A percentile compares a stretch with the other conserved stretches of the same genome.
Evolutionary conservation across 257 asterid species (phyloP).

Genomic region (Jaltomata sinuosa): DNA sequence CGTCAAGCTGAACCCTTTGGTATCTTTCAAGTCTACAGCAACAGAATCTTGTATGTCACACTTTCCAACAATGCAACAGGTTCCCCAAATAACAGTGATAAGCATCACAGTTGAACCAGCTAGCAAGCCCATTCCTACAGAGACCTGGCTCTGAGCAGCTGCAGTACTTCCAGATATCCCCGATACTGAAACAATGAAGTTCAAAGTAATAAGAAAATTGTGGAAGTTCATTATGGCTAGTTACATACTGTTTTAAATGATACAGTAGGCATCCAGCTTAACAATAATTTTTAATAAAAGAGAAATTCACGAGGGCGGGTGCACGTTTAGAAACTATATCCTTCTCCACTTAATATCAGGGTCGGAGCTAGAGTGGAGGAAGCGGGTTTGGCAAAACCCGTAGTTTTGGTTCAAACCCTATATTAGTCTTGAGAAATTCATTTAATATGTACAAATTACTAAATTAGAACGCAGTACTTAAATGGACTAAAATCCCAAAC

Average conservation of each 20-base stretch:
- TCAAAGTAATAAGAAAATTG: not conserved
- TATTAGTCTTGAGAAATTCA: too few relatives aligned
- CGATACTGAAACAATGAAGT: constrained; percentile 44
- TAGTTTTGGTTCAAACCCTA: too few relatives aligned
- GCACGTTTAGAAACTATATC: not conserved
- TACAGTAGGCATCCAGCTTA: not conserved
- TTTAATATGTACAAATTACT: too few relatives aligned
- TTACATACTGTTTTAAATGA: not conserved
- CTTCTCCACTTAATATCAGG: not conserved
- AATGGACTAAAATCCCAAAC: too few relatives aligned
- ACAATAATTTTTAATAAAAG: not conserved
- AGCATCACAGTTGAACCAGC: constrained; percentile 99
- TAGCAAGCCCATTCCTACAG: constrained; percentile 86
- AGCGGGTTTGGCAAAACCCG: too few relatives aligned
- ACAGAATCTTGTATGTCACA: constrained; percentile 42
- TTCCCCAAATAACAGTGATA: constrained; percentile 82
- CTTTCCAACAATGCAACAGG: constrained; percentile 79
- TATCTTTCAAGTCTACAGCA: constrained; percentile 54
- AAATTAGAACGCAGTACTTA: too few relatives aligned
- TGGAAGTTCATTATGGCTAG: not conserved
- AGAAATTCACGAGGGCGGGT: not conserved
- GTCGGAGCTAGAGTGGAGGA: too few relatives aligned
- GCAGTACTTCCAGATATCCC: constrained; percentile 76
- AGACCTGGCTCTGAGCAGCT: constrained; percentile 89
- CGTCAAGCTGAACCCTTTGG: constrained; percentile 52